phyloP scores from a whole-genome alignment of 805 yeast species.

The Candida hungchunana region DNA sequence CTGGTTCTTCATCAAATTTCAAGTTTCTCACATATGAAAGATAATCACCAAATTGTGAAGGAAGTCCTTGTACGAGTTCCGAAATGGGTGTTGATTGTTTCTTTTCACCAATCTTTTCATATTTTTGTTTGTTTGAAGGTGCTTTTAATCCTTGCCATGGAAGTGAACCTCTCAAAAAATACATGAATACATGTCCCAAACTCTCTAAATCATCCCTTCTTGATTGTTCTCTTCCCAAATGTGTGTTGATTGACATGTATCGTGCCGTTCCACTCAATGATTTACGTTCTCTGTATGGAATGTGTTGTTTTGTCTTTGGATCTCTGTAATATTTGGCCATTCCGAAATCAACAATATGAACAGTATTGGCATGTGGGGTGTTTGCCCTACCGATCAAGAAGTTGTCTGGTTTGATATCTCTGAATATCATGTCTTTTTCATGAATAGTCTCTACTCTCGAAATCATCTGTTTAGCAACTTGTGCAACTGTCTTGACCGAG shows the following conservation, averaged over 20 bases:
- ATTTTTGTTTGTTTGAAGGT: slow-evolving; percentile 95
- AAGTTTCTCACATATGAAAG: slow-evolving; percentile 83
- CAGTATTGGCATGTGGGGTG: slow-evolving; percentile 75
- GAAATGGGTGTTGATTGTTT: slow-evolving; percentile 84
- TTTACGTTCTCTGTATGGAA: slow-evolving; percentile 94
- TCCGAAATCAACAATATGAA: slow-evolving; percentile 93
- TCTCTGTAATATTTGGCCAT: slow-evolving; percentile 98
- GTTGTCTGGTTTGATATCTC: slow-evolving; percentile 98
- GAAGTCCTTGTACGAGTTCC: slow-evolving; percentile 69
- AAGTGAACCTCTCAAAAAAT: slow-evolving; percentile 86
- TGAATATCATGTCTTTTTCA: slow-evolving; percentile 83
- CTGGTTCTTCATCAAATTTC: slow-evolving; percentile 91
- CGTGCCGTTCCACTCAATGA: slow-evolving; percentile 97
- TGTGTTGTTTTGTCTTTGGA: slow-evolving; percentile 92
- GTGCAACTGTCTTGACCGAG: slow-evolving; percentile 82
- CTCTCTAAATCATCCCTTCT: slow-evolving; percentile 96
- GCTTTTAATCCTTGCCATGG: slow-evolving; percentile 99
- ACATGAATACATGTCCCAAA: slow-evolving; percentile 93
- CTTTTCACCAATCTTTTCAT: slow-evolving; percentile 95
- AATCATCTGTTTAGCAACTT: slow-evolving; percentile 94
- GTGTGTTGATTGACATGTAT: slow-evolving; percentile 97
- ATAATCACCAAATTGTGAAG: slow-evolving; percentile 90
- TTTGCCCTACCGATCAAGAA: slow-evolving; percentile 90
- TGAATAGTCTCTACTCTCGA: slow-evolving; percentile 82
- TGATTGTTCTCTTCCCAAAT: slow-evolving; percentile 93